These are phyloP conservation scores for Passiflora organensis DNA, from an alignment of 345 rosid genomes.

Conservation along the genomic window DNA sequence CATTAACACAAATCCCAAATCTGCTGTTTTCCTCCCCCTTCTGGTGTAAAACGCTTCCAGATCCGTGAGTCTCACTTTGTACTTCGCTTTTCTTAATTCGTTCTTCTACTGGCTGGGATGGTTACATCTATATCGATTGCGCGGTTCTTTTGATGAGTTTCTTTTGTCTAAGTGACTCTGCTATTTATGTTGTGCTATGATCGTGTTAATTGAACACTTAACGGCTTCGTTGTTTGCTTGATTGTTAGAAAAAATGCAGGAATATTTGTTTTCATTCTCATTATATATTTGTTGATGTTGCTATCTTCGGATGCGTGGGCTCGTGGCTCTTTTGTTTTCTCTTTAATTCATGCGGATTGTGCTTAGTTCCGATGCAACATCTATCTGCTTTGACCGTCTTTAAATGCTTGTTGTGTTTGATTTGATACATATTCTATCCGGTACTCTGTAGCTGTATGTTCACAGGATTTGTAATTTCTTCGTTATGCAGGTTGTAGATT, in stretches of 20 bases:
- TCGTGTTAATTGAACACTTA: neutral
- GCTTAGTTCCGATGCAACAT: neutral
- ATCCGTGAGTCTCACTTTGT: conserved; percentile 16
- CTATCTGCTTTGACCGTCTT: no score
- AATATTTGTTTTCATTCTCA: neutral
- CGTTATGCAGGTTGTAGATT: neutral
- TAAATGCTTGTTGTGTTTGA: neutral
- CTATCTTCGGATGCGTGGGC: no score
- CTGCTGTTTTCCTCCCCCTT: neutral
- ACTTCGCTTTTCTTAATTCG: conserved; percentile 11
- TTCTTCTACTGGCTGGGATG: no score
- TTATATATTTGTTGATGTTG: neutral
- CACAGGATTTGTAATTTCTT: no score
- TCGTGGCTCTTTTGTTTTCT: neutral
- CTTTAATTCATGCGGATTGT: neutral
- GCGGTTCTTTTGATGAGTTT: no score
- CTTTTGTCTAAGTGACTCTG: no score
- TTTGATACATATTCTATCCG: no score
- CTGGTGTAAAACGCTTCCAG: conserved; percentile 6
- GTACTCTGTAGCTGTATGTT: no score
- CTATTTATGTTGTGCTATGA: neutral
- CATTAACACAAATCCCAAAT: neutral
- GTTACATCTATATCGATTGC: no score
- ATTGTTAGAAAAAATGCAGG: neutral
- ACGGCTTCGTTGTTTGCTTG: conserved; percentile 1